phyloP scores from a whole-genome alignment of 352 stramenopile species.

The Globisporangium splendens region DNA sequence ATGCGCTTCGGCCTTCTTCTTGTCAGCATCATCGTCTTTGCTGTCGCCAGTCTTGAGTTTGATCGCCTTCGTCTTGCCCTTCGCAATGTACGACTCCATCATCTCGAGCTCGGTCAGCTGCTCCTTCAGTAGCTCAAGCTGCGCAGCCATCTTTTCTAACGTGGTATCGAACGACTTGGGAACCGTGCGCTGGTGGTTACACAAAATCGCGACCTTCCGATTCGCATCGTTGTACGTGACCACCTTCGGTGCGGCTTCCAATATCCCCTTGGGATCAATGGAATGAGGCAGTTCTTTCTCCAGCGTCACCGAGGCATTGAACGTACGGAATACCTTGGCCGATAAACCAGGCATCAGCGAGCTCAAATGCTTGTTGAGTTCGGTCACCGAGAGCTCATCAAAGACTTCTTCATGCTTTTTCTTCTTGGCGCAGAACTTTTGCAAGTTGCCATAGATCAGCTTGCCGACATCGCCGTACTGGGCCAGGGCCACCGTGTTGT shows the following conservation, averaged over 20 bases:
- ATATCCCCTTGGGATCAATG: conserved; percentile 52
- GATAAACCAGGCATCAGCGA: conserved; percentile 98
- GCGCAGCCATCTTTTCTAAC: conserved; percentile 93
- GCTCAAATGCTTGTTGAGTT: conserved; percentile 98
- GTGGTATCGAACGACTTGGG: conserved; percentile 95
- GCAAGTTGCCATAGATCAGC: conserved; percentile 95
- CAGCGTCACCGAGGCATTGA: conserved; percentile 99
- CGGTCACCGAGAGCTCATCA: conserved; percentile 92
- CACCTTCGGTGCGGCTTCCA: conserved; percentile 89
- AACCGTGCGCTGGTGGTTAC: conserved; percentile 99
- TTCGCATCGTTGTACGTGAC: conserved; percentile 99
- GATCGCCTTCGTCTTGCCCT: conserved; percentile 87
- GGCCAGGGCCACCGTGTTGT: conserved; percentile 97
- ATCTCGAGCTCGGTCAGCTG: conserved; percentile 95
- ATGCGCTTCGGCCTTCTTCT: conserved; percentile 93
- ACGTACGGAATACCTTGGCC: conserved; percentile 99
- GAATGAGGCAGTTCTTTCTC: conserved; percentile 93
- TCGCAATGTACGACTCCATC: conserved; percentile 86
- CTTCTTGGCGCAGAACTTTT: conserved; percentile 94
- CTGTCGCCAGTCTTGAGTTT: conserved; percentile 87
- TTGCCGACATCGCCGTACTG: conserved; percentile 89
- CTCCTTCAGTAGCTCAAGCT: conserved; percentile 90
- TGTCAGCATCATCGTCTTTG: conserved; percentile 75
- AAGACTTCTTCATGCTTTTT: conserved; percentile 98
- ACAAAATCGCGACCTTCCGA: conserved; percentile 99